Conservation (phyloP, 768 basidiomycete species). For the Boletus pseudo-olivaceus region DNA sequence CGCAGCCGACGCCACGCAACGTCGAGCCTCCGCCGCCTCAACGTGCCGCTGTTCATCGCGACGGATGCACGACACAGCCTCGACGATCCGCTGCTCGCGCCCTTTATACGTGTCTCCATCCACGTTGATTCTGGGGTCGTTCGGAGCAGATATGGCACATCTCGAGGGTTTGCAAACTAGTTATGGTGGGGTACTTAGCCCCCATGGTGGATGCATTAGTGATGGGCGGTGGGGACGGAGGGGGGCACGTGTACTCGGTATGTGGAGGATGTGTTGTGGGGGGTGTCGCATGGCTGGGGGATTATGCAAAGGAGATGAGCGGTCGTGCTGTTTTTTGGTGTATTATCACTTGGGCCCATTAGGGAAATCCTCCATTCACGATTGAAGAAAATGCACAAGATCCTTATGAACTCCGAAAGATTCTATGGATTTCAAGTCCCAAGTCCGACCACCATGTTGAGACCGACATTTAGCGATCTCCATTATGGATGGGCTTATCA, state of each 20-base stretch:
- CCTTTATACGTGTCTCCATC: conserved; percentile 59
- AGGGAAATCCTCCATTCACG: too few relatives aligned
- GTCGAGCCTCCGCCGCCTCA: conserved; percentile 37
- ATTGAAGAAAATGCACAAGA: too few relatives aligned
- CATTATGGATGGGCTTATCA: too few relatives aligned
- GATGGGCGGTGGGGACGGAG: conserved; percentile 62
- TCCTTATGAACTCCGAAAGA: too few relatives aligned
- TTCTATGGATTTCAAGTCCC: too few relatives aligned
- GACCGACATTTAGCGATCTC: too few relatives aligned
- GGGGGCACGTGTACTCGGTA: conserved; percentile 75
- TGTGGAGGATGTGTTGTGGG: conserved; percentile 65
- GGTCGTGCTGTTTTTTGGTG: neutral
- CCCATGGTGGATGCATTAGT: conserved; percentile 75
- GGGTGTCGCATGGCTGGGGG: conserved; percentile 47
- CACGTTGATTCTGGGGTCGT: conserved; percentile 54
- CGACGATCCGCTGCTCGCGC: conserved; percentile 40
- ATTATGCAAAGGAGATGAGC: conserved; percentile 47
- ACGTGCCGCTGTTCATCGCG: conserved; percentile 62
- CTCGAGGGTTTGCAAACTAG: conserved; percentile 39
- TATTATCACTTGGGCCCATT: too few relatives aligned
- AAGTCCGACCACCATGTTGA: too few relatives aligned
- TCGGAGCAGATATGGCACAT: conserved; percentile 29
- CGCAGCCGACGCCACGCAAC: conserved; percentile 26
- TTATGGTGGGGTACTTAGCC: conserved; percentile 41
- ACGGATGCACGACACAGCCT: conserved; percentile 50